Evolutionary conservation across 1,284 basidiomycete genomes (phyloP).

Genomic region (Tilletia walkeri): DNA sequence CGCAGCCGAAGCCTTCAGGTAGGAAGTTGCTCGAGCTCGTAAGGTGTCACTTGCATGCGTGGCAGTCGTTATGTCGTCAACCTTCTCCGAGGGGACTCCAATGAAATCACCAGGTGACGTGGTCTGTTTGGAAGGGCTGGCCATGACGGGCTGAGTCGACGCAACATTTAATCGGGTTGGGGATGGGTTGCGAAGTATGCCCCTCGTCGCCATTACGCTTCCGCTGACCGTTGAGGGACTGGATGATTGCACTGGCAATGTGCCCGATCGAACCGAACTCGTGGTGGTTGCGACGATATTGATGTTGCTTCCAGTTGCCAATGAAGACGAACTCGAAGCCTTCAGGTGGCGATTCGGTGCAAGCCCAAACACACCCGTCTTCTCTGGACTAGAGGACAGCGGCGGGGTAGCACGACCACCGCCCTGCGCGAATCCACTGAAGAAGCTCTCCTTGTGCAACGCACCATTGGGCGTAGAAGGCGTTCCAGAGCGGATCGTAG

Average conservation of each 20-base stretch:
- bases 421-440: neutral
- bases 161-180: neutral
- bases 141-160: neutral
- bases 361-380: constrained; percentile 14
- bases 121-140: constrained; percentile 1
- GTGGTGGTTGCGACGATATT: neutral
- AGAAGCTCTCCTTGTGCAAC: constrained; percentile 14
- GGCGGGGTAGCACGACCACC: neutral
- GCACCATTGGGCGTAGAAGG: constrained; percentile 1
- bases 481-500: neutral
- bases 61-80: neutral
- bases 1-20: constrained; percentile 6
- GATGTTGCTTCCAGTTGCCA: neutral
- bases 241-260: neutral
- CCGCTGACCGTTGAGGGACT: neutral
- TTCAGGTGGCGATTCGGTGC: constrained; percentile 13
- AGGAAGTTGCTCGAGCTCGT: neutral
- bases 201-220: neutral
- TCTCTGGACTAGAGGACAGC: constrained; percentile 9
- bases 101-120: neutral
- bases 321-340: neutral
- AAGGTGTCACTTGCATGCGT: constrained; percentile 2
- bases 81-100: neutral
- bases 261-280: neutral
- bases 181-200: constrained; percentile 11